Evolutionary conservation across 805 yeast genomes (phyloP), one percentile per base, ranked within the genome.

Genomic region (Metschnikowia borealis): DNA sequence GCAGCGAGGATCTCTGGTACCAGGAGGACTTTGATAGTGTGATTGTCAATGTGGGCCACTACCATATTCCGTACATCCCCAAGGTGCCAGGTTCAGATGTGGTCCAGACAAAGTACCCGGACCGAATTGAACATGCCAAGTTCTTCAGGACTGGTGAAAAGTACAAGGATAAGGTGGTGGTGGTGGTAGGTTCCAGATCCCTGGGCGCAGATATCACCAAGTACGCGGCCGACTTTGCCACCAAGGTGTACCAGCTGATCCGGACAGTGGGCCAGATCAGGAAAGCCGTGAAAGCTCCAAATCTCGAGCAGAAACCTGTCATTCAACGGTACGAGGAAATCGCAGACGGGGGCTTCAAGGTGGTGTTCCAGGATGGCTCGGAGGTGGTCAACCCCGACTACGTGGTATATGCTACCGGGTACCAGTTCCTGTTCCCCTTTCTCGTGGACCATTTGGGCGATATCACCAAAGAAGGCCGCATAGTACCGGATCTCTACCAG

Each of bases 331-430:
- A 59, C 48, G 68, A 62, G 0, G 35, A 58, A 6, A 51, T 49
- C 1, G 66, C 69, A 43, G 58, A 70, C 0, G 51, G 55, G 13
- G 75, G 57, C 10, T 62, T 66, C 41, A 56, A 60, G 26, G 68
- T 83, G 1, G 59, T 64, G 11, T 79, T 84, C 50, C 70, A 57
- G 3, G 81, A 81, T 54, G 89, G 85, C 2, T 55, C 64, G 2
- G 63, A 58, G 10, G 51, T 83, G 2, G 56, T 58, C 1, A 71
- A 71, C 35, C 77, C 86, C 38, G 91, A 87, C 54, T 60, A 62
- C 20, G 69, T 88, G 8, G 69, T 87, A 8, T 85, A 83, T 62
- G 86, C 88, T 45, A 87, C 96, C 0, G 96, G 96, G 1, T 88
- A 86, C 64, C 69, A 81, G 42, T 82, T 82, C 59, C 77, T 81